These are phyloP conservation scores for Aphanomyces cochlioides DNA, from an alignment of 352 stramenopile genomes.

Conservation along the genomic window DNA sequence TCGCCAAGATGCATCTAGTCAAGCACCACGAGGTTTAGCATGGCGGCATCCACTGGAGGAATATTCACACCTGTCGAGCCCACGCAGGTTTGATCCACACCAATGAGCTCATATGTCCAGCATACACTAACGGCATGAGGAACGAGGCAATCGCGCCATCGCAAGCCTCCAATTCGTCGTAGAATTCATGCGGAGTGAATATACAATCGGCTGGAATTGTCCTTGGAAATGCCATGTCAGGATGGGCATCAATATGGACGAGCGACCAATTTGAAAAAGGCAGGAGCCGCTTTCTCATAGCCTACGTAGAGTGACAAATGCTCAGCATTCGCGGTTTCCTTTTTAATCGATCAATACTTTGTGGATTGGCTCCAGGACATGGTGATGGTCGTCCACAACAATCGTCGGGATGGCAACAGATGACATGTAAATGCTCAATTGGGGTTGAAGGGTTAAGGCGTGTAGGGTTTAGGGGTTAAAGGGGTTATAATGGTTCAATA, in stretches of 20 bases:
- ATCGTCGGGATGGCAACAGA: constrained; percentile 24
- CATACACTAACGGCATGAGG: constrained; percentile 69
- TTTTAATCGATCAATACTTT: constrained; percentile 32
- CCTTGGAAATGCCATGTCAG: constrained; percentile 74
- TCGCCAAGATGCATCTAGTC: constrained; percentile 41
- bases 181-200: constrained; percentile 65
- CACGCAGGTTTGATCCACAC: constrained; percentile 82
- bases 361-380: constrained; percentile 70
- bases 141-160: constrained; percentile 80
- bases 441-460: too few species aligned
- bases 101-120: constrained; percentile 68
- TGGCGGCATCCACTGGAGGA: neutral
- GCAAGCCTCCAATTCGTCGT: constrained; percentile 65
- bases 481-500: too few species aligned
- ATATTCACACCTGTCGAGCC: constrained; percentile 53
- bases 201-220: constrained; percentile 43
- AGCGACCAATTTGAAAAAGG: constrained; percentile 64
- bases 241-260: constrained; percentile 83
- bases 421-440: too few species aligned
- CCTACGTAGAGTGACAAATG: constrained; percentile 34
- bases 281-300: constrained; percentile 63
- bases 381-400: constrained; percentile 75
- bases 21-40: neutral
- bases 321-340: neutral
- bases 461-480: too few species aligned